These are phyloP conservation scores for Globisporangium splendens DNA, from an alignment of 352 stramenopile genomes.

Conservation along the genomic window DNA sequence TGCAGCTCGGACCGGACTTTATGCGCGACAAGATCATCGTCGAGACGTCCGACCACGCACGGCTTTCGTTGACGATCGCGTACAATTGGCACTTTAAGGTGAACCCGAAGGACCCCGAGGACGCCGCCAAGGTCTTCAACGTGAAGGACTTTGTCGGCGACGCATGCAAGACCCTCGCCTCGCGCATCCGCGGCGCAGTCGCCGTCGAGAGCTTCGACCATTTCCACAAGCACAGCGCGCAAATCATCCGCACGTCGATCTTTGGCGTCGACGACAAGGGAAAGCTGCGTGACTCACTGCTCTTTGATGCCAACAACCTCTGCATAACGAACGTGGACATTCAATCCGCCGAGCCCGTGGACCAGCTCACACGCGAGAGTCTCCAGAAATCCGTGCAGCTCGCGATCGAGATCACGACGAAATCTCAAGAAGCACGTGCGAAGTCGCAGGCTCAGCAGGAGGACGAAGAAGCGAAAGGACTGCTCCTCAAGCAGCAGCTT, in stretches of 20 bases:
- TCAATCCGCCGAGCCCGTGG: slow-evolving; percentile 73
- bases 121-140: slow-evolving; percentile 73
- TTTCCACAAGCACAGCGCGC: slow-evolving; percentile 81
- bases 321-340: slow-evolving; percentile 84
- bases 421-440: slow-evolving; percentile 74
- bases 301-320: slow-evolving; percentile 74
- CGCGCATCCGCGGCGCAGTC: slow-evolving; percentile 69
- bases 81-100: slow-evolving; percentile 86
- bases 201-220: slow-evolving; percentile 73
- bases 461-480: slow-evolving; percentile 72
- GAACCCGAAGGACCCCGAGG: slow-evolving; percentile 38
- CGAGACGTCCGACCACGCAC: slow-evolving; percentile 76
- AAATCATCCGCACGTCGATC: slow-evolving; percentile 80
- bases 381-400: slow-evolving; percentile 80
- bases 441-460: slow-evolving; percentile 81
- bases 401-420: slow-evolving; percentile 85
- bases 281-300: slow-evolving; percentile 47
- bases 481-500: slow-evolving; percentile 68
- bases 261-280: slow-evolving; percentile 59
- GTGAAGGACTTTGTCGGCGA: slow-evolving; percentile 82
- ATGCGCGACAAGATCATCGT: slow-evolving; percentile 85
- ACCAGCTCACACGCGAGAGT: slow-evolving; percentile 66
- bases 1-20: slow-evolving; percentile 79
- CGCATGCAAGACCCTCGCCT: slow-evolving; percentile 77
- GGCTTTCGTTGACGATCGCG: slow-evolving; percentile 69